These are phyloP conservation scores for Trametes cubensis DNA, from an alignment of 768 basidiomycete species.

Conservation along the genomic window DNA sequence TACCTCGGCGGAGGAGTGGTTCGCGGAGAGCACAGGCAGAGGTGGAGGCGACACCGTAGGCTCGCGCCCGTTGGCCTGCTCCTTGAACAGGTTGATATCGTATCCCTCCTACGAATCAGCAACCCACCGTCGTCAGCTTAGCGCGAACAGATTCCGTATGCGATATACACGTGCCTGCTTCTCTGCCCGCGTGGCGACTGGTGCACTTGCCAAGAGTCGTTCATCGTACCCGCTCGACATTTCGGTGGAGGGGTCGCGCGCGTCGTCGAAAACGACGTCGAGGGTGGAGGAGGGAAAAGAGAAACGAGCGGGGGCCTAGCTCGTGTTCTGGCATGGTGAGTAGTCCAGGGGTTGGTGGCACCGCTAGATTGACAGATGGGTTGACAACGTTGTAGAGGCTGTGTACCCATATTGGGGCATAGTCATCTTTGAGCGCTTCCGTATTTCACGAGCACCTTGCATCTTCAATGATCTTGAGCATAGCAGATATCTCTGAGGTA, in stretches of 20 bases:
- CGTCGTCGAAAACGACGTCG: not conserved
- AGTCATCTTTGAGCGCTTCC: not conserved
- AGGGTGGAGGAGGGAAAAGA: slow-evolving; percentile 3
- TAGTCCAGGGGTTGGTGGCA: slow-evolving; percentile 6
- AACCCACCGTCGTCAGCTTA: not conserved
- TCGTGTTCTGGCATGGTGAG: slow-evolving; percentile 1
- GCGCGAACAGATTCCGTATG: not conserved
- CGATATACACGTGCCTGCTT: slow-evolving; percentile 32
- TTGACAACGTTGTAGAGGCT: not conserved
- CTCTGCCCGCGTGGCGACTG: slow-evolving; percentile 34
- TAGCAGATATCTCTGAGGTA: not conserved
- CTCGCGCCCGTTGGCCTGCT: slow-evolving; percentile 25
- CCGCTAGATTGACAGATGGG: slow-evolving; percentile 17
- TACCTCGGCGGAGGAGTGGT: slow-evolving; percentile 30
- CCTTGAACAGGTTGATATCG: slow-evolving; percentile 47
- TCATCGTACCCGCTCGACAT: slow-evolving; percentile 34
- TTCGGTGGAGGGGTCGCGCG: slow-evolving; percentile 9
- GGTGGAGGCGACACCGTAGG: slow-evolving; percentile 24
- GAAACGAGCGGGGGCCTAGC: not conserved
- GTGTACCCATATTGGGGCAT: slow-evolving; percentile 8
- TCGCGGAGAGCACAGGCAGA: slow-evolving; percentile 23
- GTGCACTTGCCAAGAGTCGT: slow-evolving; percentile 34
- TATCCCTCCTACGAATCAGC: slow-evolving; percentile 50
- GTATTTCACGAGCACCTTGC: too few relatives aligned
- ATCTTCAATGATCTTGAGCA: too few relatives aligned